Conservation (phyloP, 1,284 basidiomycete species). For the Tylopilus orsonianus region DNA sequence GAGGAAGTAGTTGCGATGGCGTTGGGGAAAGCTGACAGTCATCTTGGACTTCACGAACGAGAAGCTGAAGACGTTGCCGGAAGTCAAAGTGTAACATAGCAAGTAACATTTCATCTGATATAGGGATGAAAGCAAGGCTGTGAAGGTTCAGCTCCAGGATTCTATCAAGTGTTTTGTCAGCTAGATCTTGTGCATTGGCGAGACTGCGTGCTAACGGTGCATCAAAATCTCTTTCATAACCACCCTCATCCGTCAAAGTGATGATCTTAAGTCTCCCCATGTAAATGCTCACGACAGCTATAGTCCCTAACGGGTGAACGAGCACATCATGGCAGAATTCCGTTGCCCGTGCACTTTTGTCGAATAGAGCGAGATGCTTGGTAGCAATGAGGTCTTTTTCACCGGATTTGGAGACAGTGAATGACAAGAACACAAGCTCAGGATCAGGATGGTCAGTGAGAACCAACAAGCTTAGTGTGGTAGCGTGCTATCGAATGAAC, state of each 20-base stretch:
- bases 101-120: constrained; percentile 47
- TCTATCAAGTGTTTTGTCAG: constrained; percentile 39
- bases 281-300: constrained; percentile 67
- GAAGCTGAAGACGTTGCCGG: constrained; percentile 56
- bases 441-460: constrained; percentile 74
- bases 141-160: constrained; percentile 76
- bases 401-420: constrained; percentile 40
- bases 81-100: constrained; percentile 72
- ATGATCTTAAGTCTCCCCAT: constrained; percentile 67
- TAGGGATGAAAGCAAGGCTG: constrained; percentile 64
- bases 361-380: constrained; percentile 50
- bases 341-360: constrained; percentile 53
- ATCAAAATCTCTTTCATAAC: constrained; percentile 58
- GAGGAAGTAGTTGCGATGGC: constrained; percentile 49
- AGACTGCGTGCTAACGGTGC: constrained; percentile 50
- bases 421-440: constrained; percentile 60
- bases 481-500: constrained; percentile 38
- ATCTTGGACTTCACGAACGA: constrained; percentile 55
- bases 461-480: constrained; percentile 54
- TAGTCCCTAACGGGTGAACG: constrained; percentile 57
- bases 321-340: constrained; percentile 69
- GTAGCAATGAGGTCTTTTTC: constrained; percentile 39
- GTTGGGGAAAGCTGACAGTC: constrained; percentile 53
- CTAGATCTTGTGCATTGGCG: neutral
- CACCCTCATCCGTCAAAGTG: constrained; percentile 47